These are phyloP conservation scores for Russula emetica DNA, from an alignment of 768 basidiomycete species.

Conservation along the genomic window DNA sequence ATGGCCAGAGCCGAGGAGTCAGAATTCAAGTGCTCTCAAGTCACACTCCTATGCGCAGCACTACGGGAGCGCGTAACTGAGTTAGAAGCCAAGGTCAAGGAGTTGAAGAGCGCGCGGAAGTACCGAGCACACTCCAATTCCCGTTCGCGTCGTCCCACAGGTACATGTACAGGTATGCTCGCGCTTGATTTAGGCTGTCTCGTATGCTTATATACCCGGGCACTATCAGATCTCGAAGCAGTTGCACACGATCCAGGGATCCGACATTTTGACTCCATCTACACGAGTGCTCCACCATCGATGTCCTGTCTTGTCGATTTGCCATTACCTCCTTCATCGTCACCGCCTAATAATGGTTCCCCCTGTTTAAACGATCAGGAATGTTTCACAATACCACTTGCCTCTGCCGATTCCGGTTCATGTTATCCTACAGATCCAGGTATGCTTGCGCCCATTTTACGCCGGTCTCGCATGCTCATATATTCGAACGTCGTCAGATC, in stretches of 20 bases:
- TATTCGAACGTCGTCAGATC: neutral
- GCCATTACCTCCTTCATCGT: neutral
- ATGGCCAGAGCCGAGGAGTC: neutral
- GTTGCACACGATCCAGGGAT: neutral
- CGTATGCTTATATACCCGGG: neutral
- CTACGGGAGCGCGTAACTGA: slow-evolving; percentile 2
- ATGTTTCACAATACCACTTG: neutral
- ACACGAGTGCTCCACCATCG: slow-evolving; percentile 3
- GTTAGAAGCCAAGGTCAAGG: slow-evolving; percentile 11
- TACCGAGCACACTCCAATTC: neutral
- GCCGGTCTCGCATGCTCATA: neutral
- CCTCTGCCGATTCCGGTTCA: too few relatives aligned
- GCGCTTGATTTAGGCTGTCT: neutral
- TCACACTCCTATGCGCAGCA: neutral
- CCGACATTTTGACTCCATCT: neutral
- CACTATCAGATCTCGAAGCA: neutral
- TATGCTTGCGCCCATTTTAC: neutral
- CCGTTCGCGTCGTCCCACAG: neutral
- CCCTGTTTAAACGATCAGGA: neutral
- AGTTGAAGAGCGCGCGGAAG: neutral
- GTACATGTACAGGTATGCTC: neutral
- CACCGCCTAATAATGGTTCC: neutral
- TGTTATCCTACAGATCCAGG: neutral
- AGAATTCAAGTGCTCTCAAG: slow-evolving; percentile 1
- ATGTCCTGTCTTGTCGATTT: neutral